Evolutionary conservation across 2,329 filamentous ascomycete genomes (phyloP).

Genomic region (Sporothrix curviconia): DNA sequence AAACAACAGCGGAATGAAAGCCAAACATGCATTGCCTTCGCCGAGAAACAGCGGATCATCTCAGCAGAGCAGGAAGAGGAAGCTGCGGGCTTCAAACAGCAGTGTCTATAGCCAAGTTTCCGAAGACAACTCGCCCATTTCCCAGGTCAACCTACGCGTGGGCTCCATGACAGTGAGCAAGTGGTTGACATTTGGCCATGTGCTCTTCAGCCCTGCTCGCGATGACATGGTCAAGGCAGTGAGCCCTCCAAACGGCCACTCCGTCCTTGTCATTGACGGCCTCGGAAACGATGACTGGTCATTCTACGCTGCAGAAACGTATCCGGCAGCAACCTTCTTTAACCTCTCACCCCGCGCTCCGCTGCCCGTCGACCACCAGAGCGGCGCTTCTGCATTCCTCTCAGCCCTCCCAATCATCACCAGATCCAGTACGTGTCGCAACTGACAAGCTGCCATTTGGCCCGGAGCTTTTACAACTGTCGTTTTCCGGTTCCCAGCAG

Average conservation of each 20-base stretch:
- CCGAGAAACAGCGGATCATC: conserved; percentile 28
- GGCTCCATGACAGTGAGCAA: conserved; percentile 81
- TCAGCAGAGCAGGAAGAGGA: conserved; percentile 11
- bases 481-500: conserved; percentile 69
- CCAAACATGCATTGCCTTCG: conserved; percentile 20
- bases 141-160: conserved; percentile 69
- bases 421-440: conserved; percentile 64
- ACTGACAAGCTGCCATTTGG: conserved; percentile 66
- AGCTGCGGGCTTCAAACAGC: conserved; percentile 35
- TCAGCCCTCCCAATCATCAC: conserved; percentile 63
- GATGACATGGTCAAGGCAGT: conserved; percentile 57
- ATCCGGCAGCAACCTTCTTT: conserved; percentile 67
- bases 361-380: conserved; percentile 38
- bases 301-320: conserved; percentile 76
- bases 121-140: conserved; percentile 55
- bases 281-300: conserved; percentile 87
- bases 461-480: conserved; percentile 65
- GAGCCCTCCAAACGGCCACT: conserved; percentile 48
- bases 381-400: conserved; percentile 39
- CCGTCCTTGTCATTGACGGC: conserved; percentile 72
- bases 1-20: conserved; percentile 23
- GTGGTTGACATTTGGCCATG: conserved; percentile 79
- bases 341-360: conserved; percentile 60
- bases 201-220: conserved; percentile 73
- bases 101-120: conserved; percentile 42